These are phyloP conservation scores for Glebionis coronaria DNA, from an alignment of 129 eudicot species.

Conservation along the genomic window DNA sequence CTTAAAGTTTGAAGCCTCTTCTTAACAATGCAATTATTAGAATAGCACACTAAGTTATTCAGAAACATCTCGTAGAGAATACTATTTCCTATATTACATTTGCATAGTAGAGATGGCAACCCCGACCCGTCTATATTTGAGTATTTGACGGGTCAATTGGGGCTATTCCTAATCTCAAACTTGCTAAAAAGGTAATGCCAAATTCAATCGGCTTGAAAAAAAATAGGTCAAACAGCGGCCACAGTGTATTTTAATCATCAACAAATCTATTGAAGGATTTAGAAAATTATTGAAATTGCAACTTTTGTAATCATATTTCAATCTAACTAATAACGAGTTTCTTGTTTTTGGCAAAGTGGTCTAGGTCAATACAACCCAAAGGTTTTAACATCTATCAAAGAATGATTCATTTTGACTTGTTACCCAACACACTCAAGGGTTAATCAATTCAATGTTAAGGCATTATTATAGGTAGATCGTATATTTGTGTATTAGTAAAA, in stretches of 20 bases:
- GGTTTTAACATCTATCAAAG: neutral
- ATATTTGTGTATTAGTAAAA: neutral
- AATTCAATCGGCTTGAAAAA: neutral
- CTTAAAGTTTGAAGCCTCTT: constrained; percentile 7
- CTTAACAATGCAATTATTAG: neutral
- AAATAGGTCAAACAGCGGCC: neutral
- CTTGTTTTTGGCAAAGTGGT: neutral
- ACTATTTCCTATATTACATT: too few species aligned
- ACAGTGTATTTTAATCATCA: neutral
- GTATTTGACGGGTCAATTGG: neutral
- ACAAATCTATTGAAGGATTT: neutral
- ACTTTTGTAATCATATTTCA: neutral
- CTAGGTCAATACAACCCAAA: neutral
- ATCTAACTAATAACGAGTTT: too few species aligned
- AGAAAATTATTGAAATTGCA: neutral
- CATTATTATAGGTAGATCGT: neutral
- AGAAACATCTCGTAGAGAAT: neutral
- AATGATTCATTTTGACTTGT: neutral
- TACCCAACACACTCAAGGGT: neutral
- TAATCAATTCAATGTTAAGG: neutral
- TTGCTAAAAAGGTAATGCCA: neutral
- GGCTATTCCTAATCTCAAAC: neutral
- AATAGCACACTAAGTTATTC: neutral
- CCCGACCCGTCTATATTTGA: neutral
- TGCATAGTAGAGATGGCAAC: too few species aligned